Percentiles rank a stretch among this genome's conserved stretches.
phyloP scores from a whole-genome alignment of 805 yeast species.

The Candida parachauliodes region DNA sequence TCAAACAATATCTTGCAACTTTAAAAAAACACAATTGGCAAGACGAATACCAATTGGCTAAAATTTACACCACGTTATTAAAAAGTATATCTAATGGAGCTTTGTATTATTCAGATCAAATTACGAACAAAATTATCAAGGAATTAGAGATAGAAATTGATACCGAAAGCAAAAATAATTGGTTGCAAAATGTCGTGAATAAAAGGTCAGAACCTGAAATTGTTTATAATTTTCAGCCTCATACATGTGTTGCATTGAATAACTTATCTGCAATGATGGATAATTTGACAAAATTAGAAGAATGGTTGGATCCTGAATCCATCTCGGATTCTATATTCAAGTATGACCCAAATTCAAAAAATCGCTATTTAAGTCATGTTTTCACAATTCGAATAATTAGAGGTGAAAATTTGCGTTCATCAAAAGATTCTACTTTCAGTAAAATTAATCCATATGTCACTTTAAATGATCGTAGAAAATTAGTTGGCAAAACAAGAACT shows the following conservation, averaged over 20 bases:
- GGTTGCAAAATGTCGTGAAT: constrained; percentile 52
- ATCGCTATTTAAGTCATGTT: constrained; percentile 44
- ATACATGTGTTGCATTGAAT: constrained; percentile 75
- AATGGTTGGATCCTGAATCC: constrained; percentile 53
- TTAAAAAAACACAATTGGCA: constrained; percentile 64
- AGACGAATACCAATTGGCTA: constrained; percentile 58
- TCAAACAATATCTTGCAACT: constrained; percentile 55
- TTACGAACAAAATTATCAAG: constrained; percentile 32
- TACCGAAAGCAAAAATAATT: constrained; percentile 19
- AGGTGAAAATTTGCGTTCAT: constrained; percentile 52
- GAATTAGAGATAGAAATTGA: constrained; percentile 37
- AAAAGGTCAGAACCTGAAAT: constrained; percentile 34
- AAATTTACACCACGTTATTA: constrained; percentile 55
- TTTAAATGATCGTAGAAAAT: constrained; percentile 52
- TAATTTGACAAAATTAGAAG: constrained; percentile 52
- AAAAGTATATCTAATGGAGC: constrained; percentile 62
- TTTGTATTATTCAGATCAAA: constrained; percentile 44
- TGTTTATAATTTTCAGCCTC: constrained; percentile 55
- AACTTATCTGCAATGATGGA: constrained; percentile 53
- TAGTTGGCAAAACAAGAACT: constrained; percentile 67
- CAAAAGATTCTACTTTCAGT: constrained; percentile 15
- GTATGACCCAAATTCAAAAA: constrained; percentile 28
- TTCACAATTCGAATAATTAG: constrained; percentile 60
- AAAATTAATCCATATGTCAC: constrained; percentile 62
- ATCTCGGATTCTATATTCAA: constrained; percentile 41